These are phyloP conservation scores for Aspergillus transmontanensis DNA, from an alignment of 2,329 filamentous ascomycete species.

Conservation along the genomic window DNA sequence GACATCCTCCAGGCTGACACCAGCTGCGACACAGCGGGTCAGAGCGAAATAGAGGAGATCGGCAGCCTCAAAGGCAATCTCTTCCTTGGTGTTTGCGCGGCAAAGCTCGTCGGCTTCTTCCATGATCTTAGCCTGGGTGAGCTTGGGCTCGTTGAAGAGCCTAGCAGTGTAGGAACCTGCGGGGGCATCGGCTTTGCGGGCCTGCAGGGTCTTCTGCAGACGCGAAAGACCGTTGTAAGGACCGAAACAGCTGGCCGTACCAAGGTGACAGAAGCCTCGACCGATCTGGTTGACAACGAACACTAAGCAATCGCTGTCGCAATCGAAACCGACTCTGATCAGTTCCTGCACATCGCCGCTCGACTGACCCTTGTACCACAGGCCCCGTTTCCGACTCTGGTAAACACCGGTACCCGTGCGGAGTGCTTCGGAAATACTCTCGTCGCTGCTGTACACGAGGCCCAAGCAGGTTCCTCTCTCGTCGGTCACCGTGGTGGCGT, in stretches of 20 bases:
- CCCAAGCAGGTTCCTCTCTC: conserved; percentile 82
- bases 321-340: conserved; percentile 81
- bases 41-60: conserved; percentile 96
- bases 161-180: conserved; percentile 90
- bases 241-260: conserved; percentile 91
- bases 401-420: conserved; percentile 84
- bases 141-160: conserved; percentile 86
- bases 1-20: conserved; percentile 83
- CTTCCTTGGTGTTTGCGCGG: conserved; percentile 76
- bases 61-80: conserved; percentile 91
- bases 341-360: conserved; percentile 94
- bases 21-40: conserved; percentile 82
- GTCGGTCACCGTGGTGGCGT: conserved; percentile 89
- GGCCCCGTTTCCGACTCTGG: conserved; percentile 88
- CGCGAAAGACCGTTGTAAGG: conserved; percentile 77
- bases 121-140: conserved; percentile 94
- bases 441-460: conserved; percentile 89
- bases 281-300: conserved; percentile 91
- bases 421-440: conserved; percentile 85
- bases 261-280: conserved; percentile 87
- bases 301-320: conserved; percentile 87
- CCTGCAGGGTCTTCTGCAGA: conserved; percentile 82
- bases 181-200: conserved; percentile 79
- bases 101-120: conserved; percentile 97
- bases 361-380: conserved; percentile 96